phyloP scores from a whole-genome alignment of 1,139 yeast genomes.

The Blastobotrys raffinosifermentans region DNA sequence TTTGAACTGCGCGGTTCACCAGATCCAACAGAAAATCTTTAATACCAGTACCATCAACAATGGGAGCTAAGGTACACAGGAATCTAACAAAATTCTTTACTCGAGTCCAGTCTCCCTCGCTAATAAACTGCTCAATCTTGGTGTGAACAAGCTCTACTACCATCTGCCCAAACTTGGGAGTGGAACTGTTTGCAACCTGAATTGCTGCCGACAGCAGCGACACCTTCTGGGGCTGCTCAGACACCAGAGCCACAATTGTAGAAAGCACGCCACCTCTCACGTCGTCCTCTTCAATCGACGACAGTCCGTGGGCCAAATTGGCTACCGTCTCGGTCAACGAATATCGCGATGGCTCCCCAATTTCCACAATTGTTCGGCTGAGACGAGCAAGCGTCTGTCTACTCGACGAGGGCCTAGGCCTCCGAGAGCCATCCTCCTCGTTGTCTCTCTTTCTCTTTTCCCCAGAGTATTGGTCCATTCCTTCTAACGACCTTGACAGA shows the following conservation, averaged over 20 bases:
- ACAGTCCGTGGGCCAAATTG: slow-evolving; percentile 52
- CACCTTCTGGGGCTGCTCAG: slow-evolving; percentile 89
- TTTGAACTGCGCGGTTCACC: slow-evolving; percentile 49
- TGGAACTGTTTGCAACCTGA: slow-evolving; percentile 60
- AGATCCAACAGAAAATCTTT: slow-evolving; percentile 49
- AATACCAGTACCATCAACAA: slow-evolving; percentile 49
- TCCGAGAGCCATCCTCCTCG: background rate
- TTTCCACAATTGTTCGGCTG: background rate
- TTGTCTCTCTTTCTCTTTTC: too few relatives aligned
- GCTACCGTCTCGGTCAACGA: slow-evolving; percentile 39
- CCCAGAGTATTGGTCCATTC: too few relatives aligned
- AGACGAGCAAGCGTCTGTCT: background rate
- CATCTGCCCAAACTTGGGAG: slow-evolving; percentile 62
- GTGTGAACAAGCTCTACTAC: slow-evolving; percentile 65
- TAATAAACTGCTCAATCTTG: slow-evolving; percentile 52
- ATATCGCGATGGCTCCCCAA: slow-evolving; percentile 17
- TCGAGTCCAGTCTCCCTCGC: slow-evolving; percentile 51
- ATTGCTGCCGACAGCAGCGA: slow-evolving; percentile 66
- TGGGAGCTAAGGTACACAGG: slow-evolving; percentile 57
- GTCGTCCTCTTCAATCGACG: slow-evolving; percentile 53
- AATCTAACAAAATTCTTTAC: slow-evolving; percentile 68
- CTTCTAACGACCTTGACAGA: too few relatives aligned
- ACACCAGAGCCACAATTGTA: slow-evolving; percentile 61
- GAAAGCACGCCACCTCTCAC: slow-evolving; percentile 55
- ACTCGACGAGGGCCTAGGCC: background rate